These are phyloP conservation scores for Citrus hindsii DNA, from an alignment of 345 rosid genomes.

Conservation along the genomic window DNA sequence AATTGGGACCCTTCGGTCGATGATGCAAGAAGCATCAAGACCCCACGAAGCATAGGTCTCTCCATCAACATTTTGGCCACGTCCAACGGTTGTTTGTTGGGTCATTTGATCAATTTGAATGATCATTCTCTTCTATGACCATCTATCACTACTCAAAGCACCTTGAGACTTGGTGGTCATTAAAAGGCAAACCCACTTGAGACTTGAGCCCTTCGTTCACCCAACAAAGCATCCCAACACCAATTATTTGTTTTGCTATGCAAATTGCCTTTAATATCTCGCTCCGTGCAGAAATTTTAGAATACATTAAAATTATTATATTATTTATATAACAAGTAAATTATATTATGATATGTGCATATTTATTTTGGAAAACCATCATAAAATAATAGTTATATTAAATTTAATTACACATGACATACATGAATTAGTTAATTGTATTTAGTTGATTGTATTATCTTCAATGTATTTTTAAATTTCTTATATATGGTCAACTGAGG, in stretches of 20 bases:
- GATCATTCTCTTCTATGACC: not conserved
- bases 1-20: conserved; percentile 34
- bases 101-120: not conserved
- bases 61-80: conserved; percentile 5
- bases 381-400: too few relatives aligned
- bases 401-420: too few relatives aligned
- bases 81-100: conserved; percentile 7
- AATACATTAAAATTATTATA: too few relatives aligned
- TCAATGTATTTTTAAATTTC: too few relatives aligned
- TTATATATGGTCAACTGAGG: too few relatives aligned
- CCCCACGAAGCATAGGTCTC: conserved; percentile 17
- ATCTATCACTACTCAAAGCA: not conserved
- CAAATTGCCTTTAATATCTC: not conserved
- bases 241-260: not conserved
- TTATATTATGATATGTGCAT: too few relatives aligned
- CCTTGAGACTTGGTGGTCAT: not conserved
- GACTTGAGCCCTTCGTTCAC: not conserved
- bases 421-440: too few relatives aligned
- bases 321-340: fast-evolving
- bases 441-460: too few relatives aligned
- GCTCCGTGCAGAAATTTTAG: too few relatives aligned
- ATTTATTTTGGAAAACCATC: too few relatives aligned
- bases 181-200: conserved; percentile 2
- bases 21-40: conserved; percentile 16
- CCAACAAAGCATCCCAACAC: not conserved